phyloP scores from a whole-genome alignment of 2,329 filamentous ascomycete genomes.

The Taxawa tesnikishii region DNA sequence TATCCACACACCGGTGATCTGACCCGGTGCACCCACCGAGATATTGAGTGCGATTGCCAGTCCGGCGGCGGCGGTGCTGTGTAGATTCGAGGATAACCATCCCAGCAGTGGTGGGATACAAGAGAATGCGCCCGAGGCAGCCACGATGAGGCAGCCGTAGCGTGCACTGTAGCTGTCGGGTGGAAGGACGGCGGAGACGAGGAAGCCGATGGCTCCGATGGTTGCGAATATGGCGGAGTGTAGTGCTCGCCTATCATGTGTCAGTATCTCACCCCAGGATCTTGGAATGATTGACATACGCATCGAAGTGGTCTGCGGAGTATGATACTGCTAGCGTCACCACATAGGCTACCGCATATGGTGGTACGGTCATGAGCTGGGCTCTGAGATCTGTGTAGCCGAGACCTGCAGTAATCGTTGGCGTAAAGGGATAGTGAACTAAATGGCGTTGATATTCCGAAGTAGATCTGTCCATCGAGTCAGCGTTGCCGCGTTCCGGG shows the following conservation, averaged over 20 bases:
- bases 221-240: slow-evolving; percentile 38
- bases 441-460: slow-evolving; percentile 28
- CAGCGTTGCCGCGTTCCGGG: slow-evolving; percentile 1
- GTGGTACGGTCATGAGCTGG: slow-evolving; percentile 21
- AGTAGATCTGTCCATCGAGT: slow-evolving; percentile 28
- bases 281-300: slow-evolving; percentile 10
- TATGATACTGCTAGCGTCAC: slow-evolving; percentile 35
- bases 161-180: slow-evolving; percentile 45
- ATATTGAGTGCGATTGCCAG: slow-evolving; percentile 61
- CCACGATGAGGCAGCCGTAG: slow-evolving; percentile 61
- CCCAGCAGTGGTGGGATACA: slow-evolving; percentile 58
- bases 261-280: no score
- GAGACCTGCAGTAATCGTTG: slow-evolving; percentile 53
- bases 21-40: slow-evolving; percentile 53
- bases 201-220: slow-evolving; percentile 44
- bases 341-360: slow-evolving; percentile 24
- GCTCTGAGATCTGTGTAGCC: slow-evolving; percentile 43
- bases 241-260: slow-evolving; percentile 26
- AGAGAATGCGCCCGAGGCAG: slow-evolving; percentile 53
- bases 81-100: slow-evolving; percentile 59
- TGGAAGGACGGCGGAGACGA: slow-evolving; percentile 52
- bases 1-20: slow-evolving; percentile 64
- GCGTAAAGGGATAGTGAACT: slow-evolving; percentile 15
- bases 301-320: slow-evolving; percentile 52
- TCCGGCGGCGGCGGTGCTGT: slow-evolving; percentile 51